Base-by-base conservation (phyloP, 352 stramenopile genomes). In the Globisporangium mamillatum region DNA sequence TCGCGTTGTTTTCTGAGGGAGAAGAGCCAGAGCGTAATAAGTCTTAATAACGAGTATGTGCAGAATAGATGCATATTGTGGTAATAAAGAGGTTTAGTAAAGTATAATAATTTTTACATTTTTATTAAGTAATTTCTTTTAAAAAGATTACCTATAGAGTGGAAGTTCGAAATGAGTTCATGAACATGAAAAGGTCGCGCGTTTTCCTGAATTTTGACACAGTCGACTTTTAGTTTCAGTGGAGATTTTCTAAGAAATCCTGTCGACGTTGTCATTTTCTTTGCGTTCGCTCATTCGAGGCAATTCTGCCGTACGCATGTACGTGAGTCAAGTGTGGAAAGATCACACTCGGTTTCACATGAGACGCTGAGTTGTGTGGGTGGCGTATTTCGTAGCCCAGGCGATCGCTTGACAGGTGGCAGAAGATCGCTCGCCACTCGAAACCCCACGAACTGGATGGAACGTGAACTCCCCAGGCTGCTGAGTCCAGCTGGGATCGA, bases 371-470 rank as follows among this genome's bases (percentile, higher is more conserved):
- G 9, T 38, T 38, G 1, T 9, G 34, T 38, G 34, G 8, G 36
- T 44, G 36, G 36, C 36, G 10, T 10, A 44, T 25, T 16, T 16
- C 29, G 50, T 32, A 9, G 50, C 9, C 10, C 22, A 32, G 20
- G 1, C 50, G 9, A 8, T 29, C 22, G 22, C 50, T 29, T 29
- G 27, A 3, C 22, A 57, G 52, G 24, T 57, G 52, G 24, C 24
- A 10, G 12, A 22, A 29, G 27, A 29, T 29, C 3, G 27, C 22
- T 0, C 6, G 7, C 8, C 22, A 5, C 52, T 29, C 25, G 22
- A 58, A 20, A 58, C 52, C 16, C 52, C 52, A 32, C 52, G n/a
- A 58, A 29, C 52, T 58, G 52, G 52, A 58, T n/a, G 52, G 52
- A 34, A 58, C 5, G 22, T 4, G 52, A 34, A 58, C 22, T 20